Evolutionary conservation across 163 green algal genomes (phyloP), one percentile per base, ranked within the genome.

Genomic region (Chlamydomonas reinhardtii): DNA sequence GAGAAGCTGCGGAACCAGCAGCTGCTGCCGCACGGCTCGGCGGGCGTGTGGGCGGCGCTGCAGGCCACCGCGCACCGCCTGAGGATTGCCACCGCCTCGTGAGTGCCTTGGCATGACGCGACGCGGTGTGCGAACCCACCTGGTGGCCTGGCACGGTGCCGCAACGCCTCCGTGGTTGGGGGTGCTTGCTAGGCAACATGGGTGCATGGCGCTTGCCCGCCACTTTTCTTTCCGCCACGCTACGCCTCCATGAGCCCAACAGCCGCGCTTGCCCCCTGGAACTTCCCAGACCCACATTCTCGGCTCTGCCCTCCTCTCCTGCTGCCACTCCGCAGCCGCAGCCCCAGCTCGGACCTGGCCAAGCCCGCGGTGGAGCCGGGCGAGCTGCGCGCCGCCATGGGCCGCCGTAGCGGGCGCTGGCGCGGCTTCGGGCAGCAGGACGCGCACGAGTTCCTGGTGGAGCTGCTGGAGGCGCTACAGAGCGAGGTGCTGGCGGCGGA

Each of bases 361-460:
- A 84, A 84, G 77, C 61, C 71, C 9, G 76, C 90, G 75, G 86
- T 94, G 82, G 89, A 73, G 29, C 91, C 91, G 4, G 74, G 68
- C n/a, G 72, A 61, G 70, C 88, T 94, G 52, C 89, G 89, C 43
- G 81, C 61, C 2, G 90, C 91, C 29, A 92, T 95, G 78, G 90
- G 80, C 15, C 73, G 66, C 2, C 72, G 87, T 4, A 32, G 86
- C 27, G 72, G 71, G 16, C 92, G 90, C 12, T 93, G 90, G 88
- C 86, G 79, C 15, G 75, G 84, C 48, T 88, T 79, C 68, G 76
- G 88, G 81, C 93, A 96, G 89, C 92, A 97, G 90, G 94, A 97
- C 68, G 92, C 94, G 4, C 94, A 97, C 62, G 94, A 97, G 89
- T 95, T 94, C 89, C 74, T 97, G 31, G 91, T 91, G 61, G 86